Conservation (phyloP, 2,329 filamentous ascomycete species). For the Diaporthe australafricana region DNA sequence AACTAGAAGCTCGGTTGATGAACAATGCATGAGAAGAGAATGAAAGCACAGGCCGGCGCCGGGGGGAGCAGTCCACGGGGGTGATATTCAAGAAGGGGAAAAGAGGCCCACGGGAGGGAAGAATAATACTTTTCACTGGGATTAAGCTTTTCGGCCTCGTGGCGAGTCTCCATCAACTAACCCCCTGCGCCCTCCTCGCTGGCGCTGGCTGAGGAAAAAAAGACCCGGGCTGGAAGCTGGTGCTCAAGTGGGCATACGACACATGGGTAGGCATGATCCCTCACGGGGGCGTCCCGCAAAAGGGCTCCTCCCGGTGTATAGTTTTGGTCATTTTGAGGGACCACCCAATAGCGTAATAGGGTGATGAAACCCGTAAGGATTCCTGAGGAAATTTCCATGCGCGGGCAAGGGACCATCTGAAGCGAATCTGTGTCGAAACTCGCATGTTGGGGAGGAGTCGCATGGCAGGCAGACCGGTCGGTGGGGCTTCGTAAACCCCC, state of each 20-base stretch:
- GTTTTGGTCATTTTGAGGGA: not conserved
- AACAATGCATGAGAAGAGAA: not conserved
- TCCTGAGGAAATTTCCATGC: constrained; percentile 11
- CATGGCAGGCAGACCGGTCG: constrained; percentile 6
- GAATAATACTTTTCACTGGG: not conserved
- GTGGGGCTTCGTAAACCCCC: too few relatives aligned
- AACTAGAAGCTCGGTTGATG: not conserved
- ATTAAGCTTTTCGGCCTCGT: constrained; percentile 29
- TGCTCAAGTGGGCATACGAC: not conserved
- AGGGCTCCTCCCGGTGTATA: not conserved
- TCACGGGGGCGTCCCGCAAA: not conserved
- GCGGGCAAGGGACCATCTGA: constrained; percentile 8
- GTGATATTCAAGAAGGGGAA: not conserved
- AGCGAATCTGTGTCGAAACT: constrained; percentile 2
- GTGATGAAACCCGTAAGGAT: constrained; percentile 26
- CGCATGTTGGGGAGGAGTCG: constrained; percentile 2
- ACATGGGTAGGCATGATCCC: constrained; percentile 17
- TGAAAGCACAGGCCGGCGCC: not conserved
- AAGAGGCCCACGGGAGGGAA: not conserved
- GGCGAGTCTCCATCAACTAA: not conserved
- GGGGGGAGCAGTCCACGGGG: not conserved
- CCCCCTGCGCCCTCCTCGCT: not conserved
- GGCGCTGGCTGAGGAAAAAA: not conserved
- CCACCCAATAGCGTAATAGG: constrained; percentile 18
- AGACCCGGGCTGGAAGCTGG: not conserved